Percentiles rank a stretch among this genome's conserved stretches.
Conservation (phyloP, 2,329 filamentous ascomycete genomes). For the Sclerotiophoma versabilis region DNA sequence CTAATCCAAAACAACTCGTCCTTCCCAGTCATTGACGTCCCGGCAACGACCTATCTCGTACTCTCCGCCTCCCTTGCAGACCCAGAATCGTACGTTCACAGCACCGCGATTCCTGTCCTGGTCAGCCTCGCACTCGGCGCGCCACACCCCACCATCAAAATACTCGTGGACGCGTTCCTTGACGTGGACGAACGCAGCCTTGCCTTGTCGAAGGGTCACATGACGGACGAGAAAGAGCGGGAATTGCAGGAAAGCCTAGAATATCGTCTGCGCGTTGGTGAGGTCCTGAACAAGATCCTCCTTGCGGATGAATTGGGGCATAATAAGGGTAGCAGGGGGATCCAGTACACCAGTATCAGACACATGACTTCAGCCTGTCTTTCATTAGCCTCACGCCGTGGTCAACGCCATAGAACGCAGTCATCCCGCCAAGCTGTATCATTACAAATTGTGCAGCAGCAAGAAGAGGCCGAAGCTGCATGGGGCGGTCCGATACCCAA, state of each 20-base stretch:
- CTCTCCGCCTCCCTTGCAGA: slow-evolving; percentile 70
- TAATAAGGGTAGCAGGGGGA: neutral
- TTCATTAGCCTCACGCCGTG: slow-evolving; percentile 69
- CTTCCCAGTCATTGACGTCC: slow-evolving; percentile 68
- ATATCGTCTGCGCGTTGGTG: slow-evolving; percentile 71
- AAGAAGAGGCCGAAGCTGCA: slow-evolving; percentile 59
- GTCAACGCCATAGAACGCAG: slow-evolving; percentile 66
- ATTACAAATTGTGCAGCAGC: slow-evolving; percentile 57
- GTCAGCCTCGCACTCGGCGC: slow-evolving; percentile 68
- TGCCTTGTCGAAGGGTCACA: slow-evolving; percentile 20
- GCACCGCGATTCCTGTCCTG: slow-evolving; percentile 71
- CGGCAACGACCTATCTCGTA: slow-evolving; percentile 68
- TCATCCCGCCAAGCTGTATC: slow-evolving; percentile 63
- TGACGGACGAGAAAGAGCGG: slow-evolving; percentile 30
- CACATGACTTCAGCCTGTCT: slow-evolving; percentile 65
- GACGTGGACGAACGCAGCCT: slow-evolving; percentile 62
- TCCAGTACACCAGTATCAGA: slow-evolving; percentile 16
- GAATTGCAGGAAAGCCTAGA: slow-evolving; percentile 59
- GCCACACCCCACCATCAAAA: slow-evolving; percentile 66
- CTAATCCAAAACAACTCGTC: slow-evolving; percentile 63
- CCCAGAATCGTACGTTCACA: slow-evolving; percentile 74
- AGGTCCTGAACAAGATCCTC: slow-evolving; percentile 51
- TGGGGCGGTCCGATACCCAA: slow-evolving; percentile 61
- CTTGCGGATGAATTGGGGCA: slow-evolving; percentile 30
- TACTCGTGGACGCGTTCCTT: slow-evolving; percentile 72